Conservation (phyloP, 2,329 filamentous ascomycete species). For the Pseudogymnoascus pannorum region DNA sequence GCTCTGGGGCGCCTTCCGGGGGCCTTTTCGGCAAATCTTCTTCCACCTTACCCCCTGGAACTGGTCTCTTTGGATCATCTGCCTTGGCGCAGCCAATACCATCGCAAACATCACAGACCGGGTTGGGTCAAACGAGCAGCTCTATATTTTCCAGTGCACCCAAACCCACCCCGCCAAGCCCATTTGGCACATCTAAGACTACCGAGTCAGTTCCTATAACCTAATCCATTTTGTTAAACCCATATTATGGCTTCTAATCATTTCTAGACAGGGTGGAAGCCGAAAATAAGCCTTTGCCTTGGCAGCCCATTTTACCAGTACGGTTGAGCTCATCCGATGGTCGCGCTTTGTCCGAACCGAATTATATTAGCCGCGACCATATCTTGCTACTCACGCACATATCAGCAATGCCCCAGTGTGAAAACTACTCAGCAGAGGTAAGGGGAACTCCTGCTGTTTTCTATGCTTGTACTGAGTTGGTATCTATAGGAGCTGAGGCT, state of each 20-base stretch:
- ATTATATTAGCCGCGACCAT: too few relatives aligned
- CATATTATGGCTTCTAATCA: neutral
- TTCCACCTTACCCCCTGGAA: neutral
- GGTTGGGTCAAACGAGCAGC: neutral
- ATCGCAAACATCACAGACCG: neutral
- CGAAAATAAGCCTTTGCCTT: neutral
- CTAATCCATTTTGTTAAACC: neutral
- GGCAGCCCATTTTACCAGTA: neutral
- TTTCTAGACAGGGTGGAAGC: neutral
- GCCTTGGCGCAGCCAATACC: neutral
- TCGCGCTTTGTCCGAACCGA: too few relatives aligned
- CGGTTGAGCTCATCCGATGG: too few relatives aligned
- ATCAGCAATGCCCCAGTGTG: neutral
- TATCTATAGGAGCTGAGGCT: neutral
- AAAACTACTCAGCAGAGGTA: neutral
- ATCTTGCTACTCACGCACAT: neutral
- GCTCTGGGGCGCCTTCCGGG: neutral
- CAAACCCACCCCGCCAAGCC: neutral
- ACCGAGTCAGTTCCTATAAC: neutral
- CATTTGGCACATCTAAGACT: neutral
- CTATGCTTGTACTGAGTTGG: neutral
- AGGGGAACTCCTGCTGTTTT: neutral
- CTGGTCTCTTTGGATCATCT: neutral
- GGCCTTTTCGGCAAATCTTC: neutral
- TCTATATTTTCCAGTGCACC: neutral